Conservation (phyloP, 352 stramenopile species). For the Phytophthora hibernalis region DNA sequence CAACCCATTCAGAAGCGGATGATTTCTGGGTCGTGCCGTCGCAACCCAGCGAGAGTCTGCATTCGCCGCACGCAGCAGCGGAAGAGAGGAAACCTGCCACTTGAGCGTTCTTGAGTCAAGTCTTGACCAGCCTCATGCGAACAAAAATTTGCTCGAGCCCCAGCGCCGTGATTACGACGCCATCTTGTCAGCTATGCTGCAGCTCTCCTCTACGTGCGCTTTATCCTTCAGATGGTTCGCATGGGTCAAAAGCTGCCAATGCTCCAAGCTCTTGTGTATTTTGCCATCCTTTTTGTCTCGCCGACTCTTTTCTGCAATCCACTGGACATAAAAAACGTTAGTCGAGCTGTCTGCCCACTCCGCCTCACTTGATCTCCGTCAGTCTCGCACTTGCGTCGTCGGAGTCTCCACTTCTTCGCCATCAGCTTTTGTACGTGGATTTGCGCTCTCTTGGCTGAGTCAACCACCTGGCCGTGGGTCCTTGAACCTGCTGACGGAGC, state of each 20-base stretch:
- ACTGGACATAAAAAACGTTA: slow-evolving; percentile 27
- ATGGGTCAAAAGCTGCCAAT: slow-evolving; percentile 14
- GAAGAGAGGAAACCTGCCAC: neutral
- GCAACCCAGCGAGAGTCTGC: slow-evolving; percentile 2
- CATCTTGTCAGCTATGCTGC: neutral
- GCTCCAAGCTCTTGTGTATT: slow-evolving; percentile 17
- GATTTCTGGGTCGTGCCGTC: slow-evolving; percentile 35
- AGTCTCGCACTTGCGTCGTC: slow-evolving; percentile 18
- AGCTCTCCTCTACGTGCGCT: slow-evolving; percentile 1
- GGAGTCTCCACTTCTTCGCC: slow-evolving; percentile 15
- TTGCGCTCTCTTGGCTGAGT: slow-evolving; percentile 10
- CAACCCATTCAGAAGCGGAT: slow-evolving; percentile 39
- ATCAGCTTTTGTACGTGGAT: slow-evolving; percentile 31
- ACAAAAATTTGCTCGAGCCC: neutral
- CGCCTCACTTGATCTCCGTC: slow-evolving; percentile 16
- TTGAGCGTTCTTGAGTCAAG: too few relatives aligned
- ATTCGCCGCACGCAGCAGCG: slow-evolving; percentile 10
- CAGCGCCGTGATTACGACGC: neutral
- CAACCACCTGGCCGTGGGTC: slow-evolving; percentile 6
- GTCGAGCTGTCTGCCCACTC: neutral
- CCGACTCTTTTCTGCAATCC: slow-evolving; percentile 20
- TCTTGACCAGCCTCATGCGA: too few relatives aligned
- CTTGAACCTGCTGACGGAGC: slow-evolving; percentile 30
- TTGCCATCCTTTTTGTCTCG: slow-evolving; percentile 5
- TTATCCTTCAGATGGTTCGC: neutral